These are phyloP conservation scores for Kwoniella newhampshirensis DNA, from an alignment of 768 basidiomycete species.

Conservation along the genomic window DNA sequence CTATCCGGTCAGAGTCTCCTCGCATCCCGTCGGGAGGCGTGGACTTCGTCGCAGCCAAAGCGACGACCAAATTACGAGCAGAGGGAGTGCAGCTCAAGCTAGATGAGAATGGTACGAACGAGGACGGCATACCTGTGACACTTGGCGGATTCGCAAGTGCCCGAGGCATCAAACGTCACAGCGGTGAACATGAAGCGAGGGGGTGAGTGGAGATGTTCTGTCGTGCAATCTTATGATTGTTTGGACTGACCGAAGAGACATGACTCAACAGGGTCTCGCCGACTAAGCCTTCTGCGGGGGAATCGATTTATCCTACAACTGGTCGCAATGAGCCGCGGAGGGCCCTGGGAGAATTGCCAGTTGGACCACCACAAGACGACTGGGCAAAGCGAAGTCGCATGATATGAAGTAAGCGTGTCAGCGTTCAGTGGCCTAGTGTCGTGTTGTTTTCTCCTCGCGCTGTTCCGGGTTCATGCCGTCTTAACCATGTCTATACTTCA, in stretches of 20 bases:
- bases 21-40: conserved; percentile 40
- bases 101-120: conserved; percentile 16
- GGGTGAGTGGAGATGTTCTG: conserved; percentile 2
- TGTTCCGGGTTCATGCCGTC: too few species aligned
- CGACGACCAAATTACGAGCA: conserved; percentile 12
- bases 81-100: conserved; percentile 22
- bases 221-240: background rate
- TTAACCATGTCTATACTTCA: background rate
- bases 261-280: conserved; percentile 25
- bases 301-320: background rate
- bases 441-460: conserved; percentile 14
- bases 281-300: conserved; percentile 18
- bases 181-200: conserved; percentile 14
- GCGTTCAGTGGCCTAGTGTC: background rate
- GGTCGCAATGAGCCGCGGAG: conserved; percentile 14
- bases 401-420: conserved; percentile 1
- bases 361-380: conserved; percentile 8
- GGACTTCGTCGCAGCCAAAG: conserved; percentile 30
- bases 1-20: conserved; percentile 37
- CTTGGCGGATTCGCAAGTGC: conserved; percentile 35
- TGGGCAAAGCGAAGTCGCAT: conserved; percentile 22
- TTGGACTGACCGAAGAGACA: background rate
- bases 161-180: conserved; percentile 34
- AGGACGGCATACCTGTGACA: conserved; percentile 1
- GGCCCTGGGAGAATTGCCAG: conserved; percentile 34